Base-by-base conservation (phyloP, 202 grass and related monocot species). In the Musa balbisiana region DNA sequence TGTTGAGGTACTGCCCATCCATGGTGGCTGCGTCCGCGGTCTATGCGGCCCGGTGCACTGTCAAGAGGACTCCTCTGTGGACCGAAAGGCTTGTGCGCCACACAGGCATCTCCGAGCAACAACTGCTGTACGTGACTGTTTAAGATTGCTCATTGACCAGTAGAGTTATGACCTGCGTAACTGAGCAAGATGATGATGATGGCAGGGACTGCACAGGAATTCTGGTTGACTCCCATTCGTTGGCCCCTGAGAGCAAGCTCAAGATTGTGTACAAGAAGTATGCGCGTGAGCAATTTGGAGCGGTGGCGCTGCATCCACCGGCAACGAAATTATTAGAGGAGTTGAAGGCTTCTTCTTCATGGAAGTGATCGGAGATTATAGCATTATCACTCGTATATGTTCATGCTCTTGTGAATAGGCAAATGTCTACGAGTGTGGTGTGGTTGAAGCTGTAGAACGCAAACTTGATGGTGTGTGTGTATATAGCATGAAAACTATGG, bases 261-360 rank as follows among this genome's bases (percentile, higher is more conserved):
- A 89, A 29, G 73, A 81, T 91, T 2, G 90, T 91, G 1, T 87
- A 93, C 79, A 97, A 97, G 76, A 93, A 93, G 51, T 97, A 97
- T 62, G 87, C 87, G 3, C 53, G 62, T 2, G 88, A 87, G 78
- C 74, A 93, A 64, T 82, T 87, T 17, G 90, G 88, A 82, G 80
- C 53, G 19, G 93, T 97, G 1, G 90, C 93, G 8, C 79, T 89
- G 17, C 82, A 77, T 66, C 84, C 82, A 77, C 71, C 89, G 0
- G 89, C 86, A 56, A 33, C 69, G 2, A 85, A 88, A 78, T 21
- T 88, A n/a, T 21, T 86, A 13, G 53, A 64, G 17, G 76, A 64
- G 65, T 63, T 74, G 68, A 63, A 68, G 27, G 20, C 14, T 43
- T 43, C 33, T 43, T 43, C 33, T 8, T 43, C 33, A 43, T 43